These are phyloP conservation scores for Royoungia palumana DNA, from an alignment of 768 basidiomycete species.

Conservation along the genomic window DNA sequence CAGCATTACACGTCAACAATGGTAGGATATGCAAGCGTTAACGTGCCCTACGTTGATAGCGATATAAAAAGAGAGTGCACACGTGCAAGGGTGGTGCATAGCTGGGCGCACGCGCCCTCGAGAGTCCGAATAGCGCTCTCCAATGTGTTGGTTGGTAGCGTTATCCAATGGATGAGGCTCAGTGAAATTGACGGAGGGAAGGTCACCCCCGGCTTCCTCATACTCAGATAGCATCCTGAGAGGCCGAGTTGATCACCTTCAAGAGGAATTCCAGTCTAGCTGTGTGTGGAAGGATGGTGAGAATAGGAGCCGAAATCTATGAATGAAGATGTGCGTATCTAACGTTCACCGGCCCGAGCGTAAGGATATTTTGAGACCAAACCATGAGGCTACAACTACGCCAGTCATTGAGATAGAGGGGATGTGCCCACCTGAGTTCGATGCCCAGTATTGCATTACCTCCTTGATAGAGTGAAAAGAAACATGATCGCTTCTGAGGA, in stretches of 20 bases:
- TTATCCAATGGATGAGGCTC: constrained; percentile 35
- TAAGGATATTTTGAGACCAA: too few species aligned
- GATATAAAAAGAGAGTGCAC: constrained; percentile 32
- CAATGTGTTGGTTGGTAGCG: constrained; percentile 18
- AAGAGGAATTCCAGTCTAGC: constrained; percentile 28
- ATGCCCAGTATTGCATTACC: too few species aligned
- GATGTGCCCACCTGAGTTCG: too few species aligned
- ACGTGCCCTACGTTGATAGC: constrained; percentile 29
- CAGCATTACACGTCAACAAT: not conserved
- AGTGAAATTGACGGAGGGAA: constrained; percentile 36
- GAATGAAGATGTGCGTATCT: too few species aligned
- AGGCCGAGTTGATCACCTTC: constrained; percentile 30
- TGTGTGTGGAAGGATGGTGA: constrained; percentile 9
- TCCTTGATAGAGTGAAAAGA: too few species aligned
- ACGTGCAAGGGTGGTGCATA: constrained; percentile 35
- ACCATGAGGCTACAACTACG: too few species aligned
- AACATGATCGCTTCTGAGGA: too few species aligned
- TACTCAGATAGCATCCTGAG: constrained; percentile 34
- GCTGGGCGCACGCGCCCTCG: constrained; percentile 36
- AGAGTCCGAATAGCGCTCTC: constrained; percentile 26
- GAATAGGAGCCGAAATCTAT: too few species aligned
- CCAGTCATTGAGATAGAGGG: too few species aligned
- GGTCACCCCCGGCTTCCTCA: constrained; percentile 20
- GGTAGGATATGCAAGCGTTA: not conserved
- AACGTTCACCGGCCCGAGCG: too few species aligned